Conservation (phyloP, 495 filamentous ascomycete genomes). For the Penicillium lividum region DNA sequence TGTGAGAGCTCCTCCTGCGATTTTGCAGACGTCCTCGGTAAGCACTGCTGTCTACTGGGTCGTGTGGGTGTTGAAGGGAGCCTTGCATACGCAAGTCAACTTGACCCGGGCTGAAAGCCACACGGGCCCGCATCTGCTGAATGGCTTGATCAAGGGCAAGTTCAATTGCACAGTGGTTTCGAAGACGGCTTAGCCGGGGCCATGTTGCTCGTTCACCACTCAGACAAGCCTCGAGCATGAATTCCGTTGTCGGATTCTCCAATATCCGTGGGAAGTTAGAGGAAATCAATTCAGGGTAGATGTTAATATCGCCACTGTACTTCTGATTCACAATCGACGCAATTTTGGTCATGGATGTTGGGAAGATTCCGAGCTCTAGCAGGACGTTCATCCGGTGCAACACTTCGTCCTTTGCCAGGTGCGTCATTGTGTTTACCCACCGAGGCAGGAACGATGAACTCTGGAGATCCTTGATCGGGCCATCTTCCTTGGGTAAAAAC, state of each 20-base stretch:
- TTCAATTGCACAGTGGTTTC: conserved; percentile 84
- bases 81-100: conserved; percentile 51
- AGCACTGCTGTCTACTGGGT: conserved; percentile 25
- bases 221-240: conserved; percentile 76
- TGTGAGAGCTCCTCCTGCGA: conserved; percentile 36
- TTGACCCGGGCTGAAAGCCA: conserved; percentile 78
- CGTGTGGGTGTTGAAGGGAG: conserved; percentile 18
- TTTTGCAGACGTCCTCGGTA: conserved; percentile 25
- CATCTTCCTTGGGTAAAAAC: conserved; percentile 75
- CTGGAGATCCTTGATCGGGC: conserved; percentile 40
- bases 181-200: conserved; percentile 80
- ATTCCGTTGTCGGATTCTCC: conserved; percentile 85
- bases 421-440: conserved; percentile 70
- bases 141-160: conserved; percentile 83
- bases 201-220: conserved; percentile 85
- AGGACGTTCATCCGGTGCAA: conserved; percentile 80
- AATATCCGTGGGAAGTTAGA: conserved; percentile 75
- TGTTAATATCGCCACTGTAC: conserved; percentile 95
- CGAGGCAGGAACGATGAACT: conserved; percentile 42
- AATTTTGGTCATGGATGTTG: conserved; percentile 75
- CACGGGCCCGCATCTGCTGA: conserved; percentile 68
- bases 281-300: conserved; percentile 76
- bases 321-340: conserved; percentile 82
- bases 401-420: conserved; percentile 77
- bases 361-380: conserved; percentile 80